Conservation (phyloP, 768 basidiomycete genomes). For the Harrya chromipes region DNA sequence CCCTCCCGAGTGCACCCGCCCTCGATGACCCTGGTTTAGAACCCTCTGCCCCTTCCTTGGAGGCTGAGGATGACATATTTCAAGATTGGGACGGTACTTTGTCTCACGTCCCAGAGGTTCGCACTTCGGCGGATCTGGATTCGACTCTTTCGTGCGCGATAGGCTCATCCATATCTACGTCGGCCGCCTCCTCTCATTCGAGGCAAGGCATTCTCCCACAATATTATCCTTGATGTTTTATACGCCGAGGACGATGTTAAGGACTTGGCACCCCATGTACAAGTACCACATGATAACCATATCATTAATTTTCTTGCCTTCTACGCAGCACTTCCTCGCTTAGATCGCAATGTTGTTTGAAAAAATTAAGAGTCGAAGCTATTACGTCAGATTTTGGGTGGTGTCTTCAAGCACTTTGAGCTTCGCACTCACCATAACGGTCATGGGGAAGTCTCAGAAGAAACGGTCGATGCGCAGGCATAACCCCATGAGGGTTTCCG, state of each 20-base stretch:
- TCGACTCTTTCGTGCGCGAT: neutral
- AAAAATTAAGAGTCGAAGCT: no score
- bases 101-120: neutral
- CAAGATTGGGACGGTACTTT: constrained; percentile 22
- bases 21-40: constrained; percentile 28
- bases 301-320: constrained; percentile 20
- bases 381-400: neutral
- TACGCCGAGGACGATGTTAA: neutral
- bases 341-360: no score
- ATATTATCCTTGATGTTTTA: constrained; percentile 26
- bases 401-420: neutral
- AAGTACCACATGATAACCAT: constrained; percentile 10
- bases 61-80: constrained; percentile 20
- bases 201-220: constrained; percentile 25
- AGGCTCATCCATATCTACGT: constrained; percentile 1
- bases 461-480: constrained; percentile 81
- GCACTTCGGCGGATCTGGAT: constrained; percentile 1
- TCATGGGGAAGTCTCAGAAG: constrained; percentile 94
- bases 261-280: constrained; percentile 18
- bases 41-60: constrained; percentile 48
- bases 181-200: constrained; percentile 1
- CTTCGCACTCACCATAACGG: neutral
- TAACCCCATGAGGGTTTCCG: constrained; percentile 92
- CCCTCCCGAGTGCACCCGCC: constrained; percentile 33
- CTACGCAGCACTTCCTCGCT: no score